These are phyloP conservation scores for Neoboletus subvelutipes DNA, from an alignment of 768 basidiomycete genomes.

Conservation along the genomic window DNA sequence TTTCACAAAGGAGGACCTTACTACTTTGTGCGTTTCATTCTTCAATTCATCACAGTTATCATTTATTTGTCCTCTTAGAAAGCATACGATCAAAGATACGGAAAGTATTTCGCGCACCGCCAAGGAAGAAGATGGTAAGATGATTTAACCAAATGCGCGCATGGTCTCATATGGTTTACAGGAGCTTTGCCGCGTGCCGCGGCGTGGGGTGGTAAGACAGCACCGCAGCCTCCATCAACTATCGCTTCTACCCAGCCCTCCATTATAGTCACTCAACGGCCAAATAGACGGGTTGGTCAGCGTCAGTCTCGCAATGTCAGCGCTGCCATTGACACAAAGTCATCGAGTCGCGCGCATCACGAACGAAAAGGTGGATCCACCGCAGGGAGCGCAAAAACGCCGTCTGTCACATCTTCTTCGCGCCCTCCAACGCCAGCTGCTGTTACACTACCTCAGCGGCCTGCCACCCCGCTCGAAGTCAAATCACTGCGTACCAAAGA, in stretches of 20 bases:
- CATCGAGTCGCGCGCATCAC: conserved; percentile 34
- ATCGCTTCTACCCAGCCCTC: conserved; percentile 19
- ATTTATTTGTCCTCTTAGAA: conserved; percentile 44
- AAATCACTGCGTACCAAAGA: conserved; percentile 42
- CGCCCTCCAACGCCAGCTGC: conserved; percentile 57
- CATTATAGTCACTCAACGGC: conserved; percentile 33
- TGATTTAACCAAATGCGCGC: not conserved
- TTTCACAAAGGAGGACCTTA: conserved; percentile 94
- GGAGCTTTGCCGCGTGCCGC: conserved; percentile 65
- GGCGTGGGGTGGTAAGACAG: conserved; percentile 56
- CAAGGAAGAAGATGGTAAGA: conserved; percentile 61
- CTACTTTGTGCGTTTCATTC: conserved; percentile 68
- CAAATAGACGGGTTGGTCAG: conserved; percentile 43
- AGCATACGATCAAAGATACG: conserved; percentile 90
- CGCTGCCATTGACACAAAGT: conserved; percentile 36
- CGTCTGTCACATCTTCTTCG: conserved; percentile 51
- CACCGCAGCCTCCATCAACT: conserved; percentile 18
- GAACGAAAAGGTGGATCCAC: conserved; percentile 44
- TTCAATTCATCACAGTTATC: not conserved
- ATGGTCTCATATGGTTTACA: conserved; percentile 15
- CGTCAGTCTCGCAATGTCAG: conserved; percentile 48
- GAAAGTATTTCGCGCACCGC: conserved; percentile 61
- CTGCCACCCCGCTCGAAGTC: conserved; percentile 45
- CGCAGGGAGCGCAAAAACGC: conserved; percentile 38
- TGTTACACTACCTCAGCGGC: conserved; percentile 37